phyloP scores from a whole-genome alignment of 257 asterid genomes.

The Voacanga thouarsii region DNA sequence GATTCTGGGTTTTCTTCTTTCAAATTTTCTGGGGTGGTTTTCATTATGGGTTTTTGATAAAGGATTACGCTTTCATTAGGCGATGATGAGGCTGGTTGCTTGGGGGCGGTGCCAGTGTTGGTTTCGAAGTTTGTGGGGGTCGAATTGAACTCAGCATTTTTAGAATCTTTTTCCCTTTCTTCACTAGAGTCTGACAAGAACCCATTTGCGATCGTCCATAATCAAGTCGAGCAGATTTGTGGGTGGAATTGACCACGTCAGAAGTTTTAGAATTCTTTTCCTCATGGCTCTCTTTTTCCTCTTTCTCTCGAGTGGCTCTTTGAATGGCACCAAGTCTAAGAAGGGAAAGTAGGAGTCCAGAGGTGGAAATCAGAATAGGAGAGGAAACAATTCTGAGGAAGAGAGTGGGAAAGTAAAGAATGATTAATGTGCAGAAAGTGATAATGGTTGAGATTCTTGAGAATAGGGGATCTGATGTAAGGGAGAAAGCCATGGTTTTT shows the following conservation, averaged over 20 bases:
- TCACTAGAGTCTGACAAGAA: not conserved
- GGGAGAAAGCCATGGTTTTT: constrained; percentile 6
- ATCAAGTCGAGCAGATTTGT: constrained; percentile 6
- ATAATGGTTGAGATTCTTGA: constrained; percentile 50
- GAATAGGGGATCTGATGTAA: constrained; percentile 40
- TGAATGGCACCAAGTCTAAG: constrained; percentile 62
- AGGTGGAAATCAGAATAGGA: constrained; percentile 52
- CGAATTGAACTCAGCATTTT: constrained; percentile 13
- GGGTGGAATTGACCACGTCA: constrained; percentile 11
- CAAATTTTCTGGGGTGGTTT: too few species aligned
- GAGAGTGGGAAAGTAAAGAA: constrained; percentile 55
- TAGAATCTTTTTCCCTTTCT: not conserved
- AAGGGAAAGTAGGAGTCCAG: constrained; percentile 55
- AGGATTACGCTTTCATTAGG: constrained; percentile 18
- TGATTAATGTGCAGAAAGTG: constrained; percentile 49
- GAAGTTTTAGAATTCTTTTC: not conserved
- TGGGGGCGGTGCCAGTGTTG: constrained; percentile 30
- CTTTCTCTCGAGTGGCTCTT: constrained; percentile 6
- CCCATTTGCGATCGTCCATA: constrained; percentile 8
- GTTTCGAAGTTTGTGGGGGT: constrained; percentile 6
- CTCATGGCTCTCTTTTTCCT: not conserved
- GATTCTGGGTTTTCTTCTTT: too few species aligned
- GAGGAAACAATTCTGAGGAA: constrained; percentile 38
- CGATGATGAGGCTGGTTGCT: constrained; percentile 23
- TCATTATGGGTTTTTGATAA: too few species aligned